These are phyloP conservation scores for Linaria vulgaris DNA, from an alignment of 257 asterid species.

Conservation along the genomic window DNA sequence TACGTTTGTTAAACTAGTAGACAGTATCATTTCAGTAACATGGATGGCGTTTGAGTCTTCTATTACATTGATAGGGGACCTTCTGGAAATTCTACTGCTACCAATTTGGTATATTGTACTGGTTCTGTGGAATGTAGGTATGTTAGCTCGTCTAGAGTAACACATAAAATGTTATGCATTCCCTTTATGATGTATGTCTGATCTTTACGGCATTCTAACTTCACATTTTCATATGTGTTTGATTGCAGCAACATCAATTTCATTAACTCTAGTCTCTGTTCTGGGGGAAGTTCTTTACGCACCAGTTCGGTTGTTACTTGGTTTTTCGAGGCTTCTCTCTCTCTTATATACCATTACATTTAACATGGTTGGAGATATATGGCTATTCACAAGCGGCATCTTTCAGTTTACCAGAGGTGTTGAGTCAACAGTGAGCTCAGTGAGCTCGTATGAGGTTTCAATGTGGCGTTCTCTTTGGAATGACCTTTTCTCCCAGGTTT, in stretches of 20 bases:
- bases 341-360: constrained; percentile 34
- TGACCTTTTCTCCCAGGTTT: constrained; percentile 84
- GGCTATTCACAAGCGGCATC: constrained; percentile 51
- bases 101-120: constrained; percentile 56
- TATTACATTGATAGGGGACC: constrained; percentile 39
- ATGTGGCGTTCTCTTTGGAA: constrained; percentile 87
- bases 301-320: constrained; percentile 46
- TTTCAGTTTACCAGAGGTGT: constrained; percentile 46
- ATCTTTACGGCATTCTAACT: constrained; percentile 1
- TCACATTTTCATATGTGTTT: constrained; percentile 7
- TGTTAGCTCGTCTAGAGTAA: constrained; percentile 22
- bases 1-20: constrained; percentile 39
- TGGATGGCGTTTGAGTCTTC: constrained; percentile 53
- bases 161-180: background rate
- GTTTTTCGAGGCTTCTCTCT: constrained; percentile 37
- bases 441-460: constrained; percentile 56
- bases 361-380: constrained; percentile 35
- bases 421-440: constrained; percentile 43
- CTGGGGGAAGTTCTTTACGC: constrained; percentile 45
- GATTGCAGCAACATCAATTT: constrained; percentile 47
- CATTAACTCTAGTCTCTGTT: constrained; percentile 61
- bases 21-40: constrained; percentile 40
- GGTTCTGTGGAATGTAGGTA: constrained; percentile 50
- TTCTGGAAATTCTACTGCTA: constrained; percentile 51
- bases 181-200: background rate